Evolutionary conservation across 2,329 filamentous ascomycete genomes (phyloP).

Genomic region (Penicillium fuscoglaucum): DNA sequence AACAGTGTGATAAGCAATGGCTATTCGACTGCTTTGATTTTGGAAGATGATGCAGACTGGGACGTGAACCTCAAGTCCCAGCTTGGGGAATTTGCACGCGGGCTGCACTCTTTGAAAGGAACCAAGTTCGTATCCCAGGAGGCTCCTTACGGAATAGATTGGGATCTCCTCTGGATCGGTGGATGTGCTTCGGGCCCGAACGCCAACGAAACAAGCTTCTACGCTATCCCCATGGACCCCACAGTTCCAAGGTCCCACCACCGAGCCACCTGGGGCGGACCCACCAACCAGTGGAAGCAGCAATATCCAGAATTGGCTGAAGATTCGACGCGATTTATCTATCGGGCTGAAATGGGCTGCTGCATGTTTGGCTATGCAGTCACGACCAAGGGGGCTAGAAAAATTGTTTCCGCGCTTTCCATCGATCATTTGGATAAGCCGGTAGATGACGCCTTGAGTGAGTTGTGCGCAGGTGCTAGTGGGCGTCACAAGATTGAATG

Average conservation of each 20-base stretch:
- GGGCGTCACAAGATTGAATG: constrained; percentile 33
- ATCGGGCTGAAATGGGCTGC: constrained; percentile 32
- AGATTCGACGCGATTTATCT: constrained; percentile 42
- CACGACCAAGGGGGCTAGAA: constrained; percentile 38
- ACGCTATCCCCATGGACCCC: constrained; percentile 34
- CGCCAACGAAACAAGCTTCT: constrained; percentile 31
- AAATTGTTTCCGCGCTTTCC: constrained; percentile 36
- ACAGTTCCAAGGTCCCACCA: constrained; percentile 24
- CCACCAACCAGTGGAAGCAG: constrained; percentile 22
- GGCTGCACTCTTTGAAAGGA: constrained; percentile 32
- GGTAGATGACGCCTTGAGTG: constrained; percentile 49
- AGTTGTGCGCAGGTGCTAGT: constrained; percentile 47
- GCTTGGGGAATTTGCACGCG: constrained; percentile 42
- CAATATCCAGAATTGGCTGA: constrained; percentile 11
- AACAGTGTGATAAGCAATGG: constrained; percentile 48
- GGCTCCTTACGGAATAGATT: constrained; percentile 54
- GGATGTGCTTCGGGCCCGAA: constrained; percentile 45
- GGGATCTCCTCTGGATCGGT: constrained; percentile 56
- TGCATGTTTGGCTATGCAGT: constrained; percentile 45
- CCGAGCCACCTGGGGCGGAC: constrained; percentile 24
- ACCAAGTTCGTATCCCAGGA: constrained; percentile 25
- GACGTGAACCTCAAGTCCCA: constrained; percentile 54
- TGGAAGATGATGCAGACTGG: constrained; percentile 62
- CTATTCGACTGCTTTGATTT: constrained; percentile 51
- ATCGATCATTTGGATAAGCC: constrained; percentile 30